These are phyloP conservation scores for Pseudogymnoascus verrucosus DNA, from an alignment of 2,329 filamentous ascomycete genomes.

Conservation along the genomic window DNA sequence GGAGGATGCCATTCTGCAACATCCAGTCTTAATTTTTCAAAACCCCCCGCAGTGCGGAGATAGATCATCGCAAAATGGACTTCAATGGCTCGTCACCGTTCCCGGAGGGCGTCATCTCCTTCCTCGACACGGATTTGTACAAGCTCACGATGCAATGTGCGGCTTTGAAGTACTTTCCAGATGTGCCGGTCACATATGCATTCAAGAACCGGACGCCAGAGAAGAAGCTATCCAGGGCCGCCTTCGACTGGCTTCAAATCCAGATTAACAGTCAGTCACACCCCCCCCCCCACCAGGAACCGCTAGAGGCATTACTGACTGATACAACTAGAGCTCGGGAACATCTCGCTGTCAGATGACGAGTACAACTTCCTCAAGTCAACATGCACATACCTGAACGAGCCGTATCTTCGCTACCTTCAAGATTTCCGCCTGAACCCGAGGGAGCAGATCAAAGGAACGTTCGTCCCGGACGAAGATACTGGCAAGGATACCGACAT, in stretches of 20 bases:
- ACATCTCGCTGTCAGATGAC: slow-evolving; percentile 69
- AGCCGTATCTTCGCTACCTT: slow-evolving; percentile 73
- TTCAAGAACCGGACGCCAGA: slow-evolving; percentile 94
- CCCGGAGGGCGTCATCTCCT: slow-evolving; percentile 71
- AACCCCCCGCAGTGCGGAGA: not conserved
- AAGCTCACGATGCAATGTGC: slow-evolving; percentile 99
- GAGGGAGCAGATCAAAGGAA: slow-evolving; percentile 62
- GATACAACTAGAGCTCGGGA: slow-evolving; percentile 59
- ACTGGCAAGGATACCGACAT: slow-evolving; percentile 56
- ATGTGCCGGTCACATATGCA: slow-evolving; percentile 76
- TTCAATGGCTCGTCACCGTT: slow-evolving; percentile 59
- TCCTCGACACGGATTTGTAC: slow-evolving; percentile 73
- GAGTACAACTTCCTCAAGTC: slow-evolving; percentile 72
- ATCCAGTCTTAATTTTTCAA: not conserved
- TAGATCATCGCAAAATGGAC: slow-evolving; percentile 39
- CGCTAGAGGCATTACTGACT: slow-evolving; percentile 20
- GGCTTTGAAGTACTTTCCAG: slow-evolving; percentile 83
- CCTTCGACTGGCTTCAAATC: slow-evolving; percentile 74
- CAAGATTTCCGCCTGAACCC: slow-evolving; percentile 75
- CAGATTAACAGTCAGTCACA: slow-evolving; percentile 67
- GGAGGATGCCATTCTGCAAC: not conserved
- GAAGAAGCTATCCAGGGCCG: slow-evolving; percentile 78
- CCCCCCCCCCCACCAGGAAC: slow-evolving; percentile 9
- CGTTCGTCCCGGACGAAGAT: slow-evolving; percentile 47
- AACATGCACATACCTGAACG: slow-evolving; percentile 72